Conservation (phyloP, 345 rosid genomes). For the Lenwebbia sp. region DNA sequence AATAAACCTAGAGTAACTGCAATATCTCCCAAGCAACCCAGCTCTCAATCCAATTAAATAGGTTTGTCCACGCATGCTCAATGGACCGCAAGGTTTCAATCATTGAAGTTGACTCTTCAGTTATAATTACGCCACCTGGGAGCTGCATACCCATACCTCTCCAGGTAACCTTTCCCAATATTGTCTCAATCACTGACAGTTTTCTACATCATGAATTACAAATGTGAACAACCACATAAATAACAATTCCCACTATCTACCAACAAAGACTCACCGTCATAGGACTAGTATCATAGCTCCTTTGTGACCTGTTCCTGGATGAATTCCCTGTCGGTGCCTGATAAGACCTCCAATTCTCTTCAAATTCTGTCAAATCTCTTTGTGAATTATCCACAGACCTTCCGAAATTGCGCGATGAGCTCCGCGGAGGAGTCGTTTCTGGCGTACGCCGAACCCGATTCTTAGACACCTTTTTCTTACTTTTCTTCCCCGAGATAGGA, state of each 20-base stretch:
- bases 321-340: constrained; percentile 44
- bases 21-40: not conserved
- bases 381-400: constrained; percentile 39
- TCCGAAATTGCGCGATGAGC: constrained; percentile 22
- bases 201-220: not conserved
- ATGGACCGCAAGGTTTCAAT: not conserved
- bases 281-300: constrained; percentile 43
- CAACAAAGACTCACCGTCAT: constrained; percentile 26
- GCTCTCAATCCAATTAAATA: not conserved
- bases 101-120: not conserved
- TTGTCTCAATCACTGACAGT: not conserved
- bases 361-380: constrained; percentile 46
- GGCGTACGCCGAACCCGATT: constrained; percentile 36
- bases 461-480: constrained; percentile 35
- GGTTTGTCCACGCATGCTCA: not conserved
- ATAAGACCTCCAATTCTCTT: constrained; percentile 50
- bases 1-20: not conserved
- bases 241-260: not conserved
- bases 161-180: not conserved
- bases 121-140: not conserved
- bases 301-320: constrained; percentile 52
- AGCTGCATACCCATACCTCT: not conserved
- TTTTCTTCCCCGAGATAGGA: constrained; percentile 27
- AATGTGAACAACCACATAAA: not conserved
- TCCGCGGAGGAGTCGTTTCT: constrained; percentile 41